Conservation (phyloP, 768 basidiomycete genomes). For the Roridomyces roridus region DNA sequence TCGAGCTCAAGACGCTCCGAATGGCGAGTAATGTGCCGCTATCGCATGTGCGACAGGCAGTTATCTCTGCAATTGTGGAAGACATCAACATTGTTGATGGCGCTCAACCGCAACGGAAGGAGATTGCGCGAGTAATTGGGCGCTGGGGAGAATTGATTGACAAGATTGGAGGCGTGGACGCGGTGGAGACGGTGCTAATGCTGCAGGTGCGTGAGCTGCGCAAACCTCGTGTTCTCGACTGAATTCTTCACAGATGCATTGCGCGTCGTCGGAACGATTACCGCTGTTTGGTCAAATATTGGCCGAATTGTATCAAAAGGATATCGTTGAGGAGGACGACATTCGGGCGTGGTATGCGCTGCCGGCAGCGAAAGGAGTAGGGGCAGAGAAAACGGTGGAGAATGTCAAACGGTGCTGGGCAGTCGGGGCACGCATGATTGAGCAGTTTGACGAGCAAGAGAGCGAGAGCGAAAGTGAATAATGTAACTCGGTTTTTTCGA, state of each 20-base stretch:
- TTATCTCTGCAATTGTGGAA: conserved; percentile 84
- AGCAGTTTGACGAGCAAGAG: conserved; percentile 83
- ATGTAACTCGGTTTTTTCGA: no score
- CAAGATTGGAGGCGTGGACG: conserved; percentile 82
- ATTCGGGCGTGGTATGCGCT: conserved; percentile 85
- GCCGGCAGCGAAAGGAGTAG: conserved; percentile 60
- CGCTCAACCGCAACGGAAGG: conserved; percentile 62
- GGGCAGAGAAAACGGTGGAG: conserved; percentile 50
- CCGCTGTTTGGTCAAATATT: conserved; percentile 86
- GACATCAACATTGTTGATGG: conserved; percentile 68
- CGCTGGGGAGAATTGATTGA: conserved; percentile 88
- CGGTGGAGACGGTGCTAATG: conserved; percentile 77
- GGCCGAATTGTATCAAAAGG: conserved; percentile 87
- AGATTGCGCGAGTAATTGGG: conserved; percentile 65
- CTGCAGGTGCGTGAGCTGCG: conserved; percentile 65
- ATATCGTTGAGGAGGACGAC: conserved; percentile 90
- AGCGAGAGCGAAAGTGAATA: conserved; percentile 38
- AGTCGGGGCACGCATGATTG: conserved; percentile 75
- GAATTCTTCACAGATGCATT: conserved; percentile 56
- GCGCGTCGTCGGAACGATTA: conserved; percentile 65
- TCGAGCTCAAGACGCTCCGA: conserved; percentile 94
- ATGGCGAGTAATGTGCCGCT: conserved; percentile 96
- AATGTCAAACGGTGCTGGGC: conserved; percentile 73
- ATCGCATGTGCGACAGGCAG: conserved; percentile 83
- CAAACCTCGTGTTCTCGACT: not conserved